Evolutionary conservation across 2,329 filamentous ascomycete species (phyloP).

Genomic region (Orbilia ellipsospora): DNA sequence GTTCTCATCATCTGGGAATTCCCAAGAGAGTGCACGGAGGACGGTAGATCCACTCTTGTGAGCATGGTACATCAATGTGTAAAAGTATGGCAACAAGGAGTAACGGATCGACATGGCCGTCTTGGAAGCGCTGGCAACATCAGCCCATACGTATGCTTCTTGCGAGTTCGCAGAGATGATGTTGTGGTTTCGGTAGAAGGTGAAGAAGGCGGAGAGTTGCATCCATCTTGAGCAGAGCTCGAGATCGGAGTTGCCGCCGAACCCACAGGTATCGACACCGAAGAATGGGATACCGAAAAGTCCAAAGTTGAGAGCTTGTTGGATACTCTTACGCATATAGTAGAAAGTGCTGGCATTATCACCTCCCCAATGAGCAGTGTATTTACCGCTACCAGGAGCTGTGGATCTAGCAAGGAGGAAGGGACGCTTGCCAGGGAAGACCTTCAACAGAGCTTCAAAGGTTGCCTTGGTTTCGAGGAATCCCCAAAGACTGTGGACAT

Average conservation of each 20-base stretch:
- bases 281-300: constrained; percentile 83
- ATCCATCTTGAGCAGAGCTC: constrained; percentile 81
- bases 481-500: constrained; percentile 83
- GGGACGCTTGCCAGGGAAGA: constrained; percentile 76
- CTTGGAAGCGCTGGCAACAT: constrained; percentile 73
- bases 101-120: constrained; percentile 78
- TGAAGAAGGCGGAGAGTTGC: constrained; percentile 78
- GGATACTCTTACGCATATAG: constrained; percentile 80
- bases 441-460: constrained; percentile 73
- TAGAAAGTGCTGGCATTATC: constrained; percentile 63
- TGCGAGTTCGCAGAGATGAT: constrained; percentile 71
- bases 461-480: constrained; percentile 81
- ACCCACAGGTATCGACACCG: constrained; percentile 76
- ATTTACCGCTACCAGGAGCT: constrained; percentile 79
- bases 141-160: constrained; percentile 77
- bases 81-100: constrained; percentile 77
- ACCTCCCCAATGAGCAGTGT: constrained; percentile 82
- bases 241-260: constrained; percentile 73
- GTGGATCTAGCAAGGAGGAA: constrained; percentile 87
- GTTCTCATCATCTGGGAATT: constrained; percentile 77
- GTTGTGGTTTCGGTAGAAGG: constrained; percentile 83
- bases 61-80: constrained; percentile 76
- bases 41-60: constrained; percentile 75
- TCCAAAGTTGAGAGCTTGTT: constrained; percentile 79
- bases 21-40: constrained; percentile 78